Base-by-base conservation (phyloP, 176 grass and related monocot genomes). In the Aegilops umbellulata region DNA sequence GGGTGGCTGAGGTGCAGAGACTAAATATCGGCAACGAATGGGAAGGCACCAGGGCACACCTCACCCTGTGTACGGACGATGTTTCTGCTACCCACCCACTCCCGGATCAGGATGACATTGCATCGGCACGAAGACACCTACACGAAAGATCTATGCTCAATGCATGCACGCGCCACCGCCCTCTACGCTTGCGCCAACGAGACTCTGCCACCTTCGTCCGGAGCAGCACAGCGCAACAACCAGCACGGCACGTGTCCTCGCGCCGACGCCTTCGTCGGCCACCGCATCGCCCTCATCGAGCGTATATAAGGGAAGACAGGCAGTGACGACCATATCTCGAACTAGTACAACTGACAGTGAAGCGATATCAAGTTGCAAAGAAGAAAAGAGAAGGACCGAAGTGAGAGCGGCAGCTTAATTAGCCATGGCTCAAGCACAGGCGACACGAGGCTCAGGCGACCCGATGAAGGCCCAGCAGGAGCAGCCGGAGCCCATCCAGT, bases 401-500 rank as follows among this genome's bases (percentile, higher is more conserved):
- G 14, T 17, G 8, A n/a, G 1, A 14, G 36, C 17, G 15, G 24
- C 60, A 16, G 10, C 3, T 51, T 14, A 35, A 8, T 8, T 38
- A 60, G n/a, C 49, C n/a, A 83, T 83, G 81, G 49, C 81, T 26
- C 68, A 83, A 19, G 23, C 81, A 2, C 81, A 61, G 81, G 34
- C 51, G 65, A 19, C 23, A 2, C 31, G 76, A 22, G 68, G 35
- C 35, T 38, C 35, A 39, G 38, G 35, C 1, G 67, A 63, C 20
- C 44, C 16, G 12, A 8, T 24, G 23, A 20, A 35, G 67, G 58
- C 25, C 34, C 22, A 22, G 41, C 66, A 58, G 76, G 42, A 23
- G 31, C 6, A 38, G 87, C 32, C 44, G 12, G 88, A 81, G 22
- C 60, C 72, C 25, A 85, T 92, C 35, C 82, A 68, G 72, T 97